A percentile compares a stretch with the other conserved stretches of the same genome.
Evolutionary conservation across 805 yeast genomes (phyloP).

Genomic region (Yamadazyma akitaensis): DNA sequence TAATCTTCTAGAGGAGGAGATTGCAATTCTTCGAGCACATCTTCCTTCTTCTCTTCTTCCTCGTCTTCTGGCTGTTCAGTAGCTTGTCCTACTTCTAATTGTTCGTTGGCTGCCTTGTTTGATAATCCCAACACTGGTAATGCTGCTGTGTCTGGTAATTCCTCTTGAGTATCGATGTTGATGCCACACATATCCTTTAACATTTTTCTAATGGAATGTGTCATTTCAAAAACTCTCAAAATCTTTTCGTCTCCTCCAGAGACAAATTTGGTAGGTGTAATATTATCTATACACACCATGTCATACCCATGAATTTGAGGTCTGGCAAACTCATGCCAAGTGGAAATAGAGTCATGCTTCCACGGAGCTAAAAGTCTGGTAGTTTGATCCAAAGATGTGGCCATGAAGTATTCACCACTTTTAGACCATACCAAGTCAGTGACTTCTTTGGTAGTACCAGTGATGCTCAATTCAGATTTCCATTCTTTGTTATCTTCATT

Average conservation of each 20-base stretch:
- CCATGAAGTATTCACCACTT: conserved; percentile 61
- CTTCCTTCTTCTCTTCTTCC: conserved; percentile 31
- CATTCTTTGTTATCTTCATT: conserved; percentile 31
- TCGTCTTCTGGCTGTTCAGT: conserved; percentile 35
- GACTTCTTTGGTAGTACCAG: conserved; percentile 73
- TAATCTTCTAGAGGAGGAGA: conserved; percentile 87
- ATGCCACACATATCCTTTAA: conserved; percentile 54
- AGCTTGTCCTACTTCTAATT: conserved; percentile 37
- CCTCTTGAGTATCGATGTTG: conserved; percentile 19
- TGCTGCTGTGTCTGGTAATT: conserved; percentile 78
- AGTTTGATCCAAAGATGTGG: conserved; percentile 91
- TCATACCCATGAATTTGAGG: conserved; percentile 99
- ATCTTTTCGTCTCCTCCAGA: conserved; percentile 97
- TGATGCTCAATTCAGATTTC: conserved; percentile 53
- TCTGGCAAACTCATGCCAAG: conserved; percentile 92
- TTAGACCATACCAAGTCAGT: conserved; percentile 79
- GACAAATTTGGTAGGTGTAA: conserved; percentile 63
- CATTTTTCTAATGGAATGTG: conserved; percentile 68
- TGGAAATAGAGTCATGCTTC: conserved; percentile 24
- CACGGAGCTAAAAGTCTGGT: conserved; percentile 78
- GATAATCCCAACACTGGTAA: conserved; percentile 92
- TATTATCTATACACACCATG: conserved; percentile 73
- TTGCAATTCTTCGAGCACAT: conserved; percentile 43
- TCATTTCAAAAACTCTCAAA: conserved; percentile 83
- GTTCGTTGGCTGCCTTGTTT: conserved; percentile 72